phyloP scores from a whole-genome alignment of 495 filamentous ascomycete species.

The Melanomma pulvis-pyrius region DNA sequence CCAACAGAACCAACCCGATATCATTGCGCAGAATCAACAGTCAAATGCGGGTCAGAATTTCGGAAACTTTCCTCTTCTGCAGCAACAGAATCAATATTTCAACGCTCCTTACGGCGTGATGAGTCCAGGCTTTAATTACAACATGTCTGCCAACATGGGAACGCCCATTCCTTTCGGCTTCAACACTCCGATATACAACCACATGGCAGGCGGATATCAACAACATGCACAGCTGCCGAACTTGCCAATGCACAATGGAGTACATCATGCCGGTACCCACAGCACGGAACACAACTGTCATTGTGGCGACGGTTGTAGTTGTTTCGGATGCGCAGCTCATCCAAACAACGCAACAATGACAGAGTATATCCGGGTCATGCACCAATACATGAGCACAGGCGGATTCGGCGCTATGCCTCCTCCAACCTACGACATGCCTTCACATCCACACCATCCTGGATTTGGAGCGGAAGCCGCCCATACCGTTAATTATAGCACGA shows the following conservation, averaged over 20 bases:
- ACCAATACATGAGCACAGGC: slow-evolving; percentile 30
- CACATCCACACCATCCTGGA: slow-evolving; percentile 27
- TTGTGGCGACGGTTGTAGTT: slow-evolving; percentile 40
- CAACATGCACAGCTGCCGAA: slow-evolving; percentile 4
- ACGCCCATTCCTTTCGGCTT: slow-evolving; percentile 22
- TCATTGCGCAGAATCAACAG: background rate
- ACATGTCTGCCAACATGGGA: background rate
- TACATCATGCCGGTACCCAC: background rate
- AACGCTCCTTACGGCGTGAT: background rate
- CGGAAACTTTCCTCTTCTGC: background rate
- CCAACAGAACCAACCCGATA: background rate
- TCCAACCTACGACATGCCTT: slow-evolving; percentile 27
- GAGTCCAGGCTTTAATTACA: slow-evolving; percentile 2
- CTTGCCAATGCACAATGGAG: background rate
- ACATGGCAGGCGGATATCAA: slow-evolving; percentile 21
- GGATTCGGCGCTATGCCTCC: slow-evolving; percentile 13
- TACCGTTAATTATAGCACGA: background rate
- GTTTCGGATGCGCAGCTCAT: slow-evolving; percentile 42
- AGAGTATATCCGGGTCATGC: slow-evolving; percentile 35
- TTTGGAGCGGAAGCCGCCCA: slow-evolving; percentile 12
- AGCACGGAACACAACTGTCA: slow-evolving; percentile 36
- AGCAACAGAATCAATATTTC: background rate
- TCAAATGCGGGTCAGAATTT: background rate
- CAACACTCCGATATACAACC: slow-evolving; percentile 30
- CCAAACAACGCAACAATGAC: slow-evolving; percentile 41